Percentiles rank a stretch among this genome's conserved stretches.
Conservation (phyloP, 2,329 filamentous ascomycete genomes). For the Aspergillus sp. region DNA sequence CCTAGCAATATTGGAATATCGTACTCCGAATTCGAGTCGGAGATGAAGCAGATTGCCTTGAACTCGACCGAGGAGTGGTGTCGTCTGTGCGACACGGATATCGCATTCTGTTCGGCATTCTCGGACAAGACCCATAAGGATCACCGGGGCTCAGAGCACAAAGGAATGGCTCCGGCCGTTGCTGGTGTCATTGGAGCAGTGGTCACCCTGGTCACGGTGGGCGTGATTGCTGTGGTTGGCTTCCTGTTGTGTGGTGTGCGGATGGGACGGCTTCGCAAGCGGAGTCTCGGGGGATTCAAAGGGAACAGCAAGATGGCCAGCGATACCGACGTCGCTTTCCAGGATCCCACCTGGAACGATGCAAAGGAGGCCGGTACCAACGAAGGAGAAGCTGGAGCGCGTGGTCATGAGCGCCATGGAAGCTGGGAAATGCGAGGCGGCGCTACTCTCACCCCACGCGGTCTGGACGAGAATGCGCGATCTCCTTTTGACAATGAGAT, state of each 20-base stretch:
- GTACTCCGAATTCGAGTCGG: constrained; percentile 50
- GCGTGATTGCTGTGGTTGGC: constrained; percentile 37
- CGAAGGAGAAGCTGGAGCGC: constrained; percentile 21
- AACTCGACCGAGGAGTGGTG: constrained; percentile 53
- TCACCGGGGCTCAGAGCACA: constrained; percentile 3
- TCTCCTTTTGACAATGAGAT: constrained; percentile 48
- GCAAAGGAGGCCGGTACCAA: constrained; percentile 29
- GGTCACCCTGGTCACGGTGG: constrained; percentile 48
- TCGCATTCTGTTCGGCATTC: constrained; percentile 52
- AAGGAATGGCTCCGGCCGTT: constrained; percentile 42
- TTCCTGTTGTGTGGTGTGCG: constrained; percentile 48
- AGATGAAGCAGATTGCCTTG: constrained; percentile 45
- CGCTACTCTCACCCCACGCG: constrained; percentile 16
- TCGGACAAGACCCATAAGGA: constrained; percentile 15
- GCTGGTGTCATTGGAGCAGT: constrained; percentile 58
- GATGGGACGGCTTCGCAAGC: constrained; percentile 39
- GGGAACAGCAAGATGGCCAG: constrained; percentile 53
- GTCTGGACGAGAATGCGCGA: constrained; percentile 14
- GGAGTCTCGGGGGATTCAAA: constrained; percentile 55
- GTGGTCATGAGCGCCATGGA: constrained; percentile 52
- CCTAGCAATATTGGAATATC: constrained; percentile 46
- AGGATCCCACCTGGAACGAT: constrained; percentile 38
- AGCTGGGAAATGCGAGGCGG: constrained; percentile 56
- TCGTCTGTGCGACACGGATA: constrained; percentile 42
- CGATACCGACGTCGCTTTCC: constrained; percentile 51